Evolutionary conservation across 2,329 filamentous ascomycete genomes (phyloP), one percentile per base, ranked within the genome.

Genomic region (Trichoderma hamatum): DNA sequence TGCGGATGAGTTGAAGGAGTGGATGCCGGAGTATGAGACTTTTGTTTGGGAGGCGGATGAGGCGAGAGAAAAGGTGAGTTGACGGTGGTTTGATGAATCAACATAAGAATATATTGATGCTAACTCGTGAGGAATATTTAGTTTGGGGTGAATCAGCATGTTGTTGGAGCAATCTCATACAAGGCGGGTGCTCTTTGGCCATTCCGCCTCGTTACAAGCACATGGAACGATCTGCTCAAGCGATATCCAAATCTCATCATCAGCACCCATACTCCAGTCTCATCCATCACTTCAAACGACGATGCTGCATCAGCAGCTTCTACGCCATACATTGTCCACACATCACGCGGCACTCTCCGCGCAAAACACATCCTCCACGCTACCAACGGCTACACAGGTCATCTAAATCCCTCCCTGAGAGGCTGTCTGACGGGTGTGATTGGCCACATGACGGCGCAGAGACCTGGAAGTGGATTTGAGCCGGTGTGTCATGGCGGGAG

Each of bases 311-410:
- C 72, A 0, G 49, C 72, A 7, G 16, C 72, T 0, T 70, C 75
- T 3, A n/a, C 30, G 5, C 81, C 77, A 2, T 86, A 84, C 72
- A 74, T 76, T 1, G 72, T 89, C 5, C 72, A 78, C 5, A 88
- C 86, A 1, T 65, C 72, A 0, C 78, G 82, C 7, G 86, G 85
- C 2, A 71, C 52, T 0, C 78, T 89, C 39, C 75, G 73, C 3
- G 80, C 85, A 9, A 77, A 78, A 0, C 83, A 89, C 64, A 78
- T 90, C 1, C 79, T 89, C 2, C 85, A 90, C 71, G 85, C 85
- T 9, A 89, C 86, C 1, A 89, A 90, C 70, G 85, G 79, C 5
- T 84, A 84, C 71, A 80, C 84, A 0, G 75, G 82, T 0, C 82
- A 86, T 62, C 81, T 89, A 1, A 73, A 89, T 3, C 85, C 86